Base-by-base conservation (phyloP, 2,329 filamentous ascomycete genomes). In the Pezicula rhizophila region DNA sequence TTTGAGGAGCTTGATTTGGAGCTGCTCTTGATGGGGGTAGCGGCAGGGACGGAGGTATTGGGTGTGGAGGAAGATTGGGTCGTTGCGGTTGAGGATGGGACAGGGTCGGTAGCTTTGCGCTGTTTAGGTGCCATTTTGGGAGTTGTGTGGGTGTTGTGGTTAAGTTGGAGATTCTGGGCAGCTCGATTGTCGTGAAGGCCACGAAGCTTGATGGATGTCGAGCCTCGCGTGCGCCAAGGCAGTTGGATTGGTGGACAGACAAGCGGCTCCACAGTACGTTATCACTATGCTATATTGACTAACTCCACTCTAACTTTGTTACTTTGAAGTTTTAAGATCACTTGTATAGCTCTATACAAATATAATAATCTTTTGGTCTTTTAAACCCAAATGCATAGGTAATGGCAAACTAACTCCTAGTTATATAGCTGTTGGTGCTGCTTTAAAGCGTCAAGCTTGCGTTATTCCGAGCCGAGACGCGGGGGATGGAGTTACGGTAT, bases 111-210 rank as follows among this genome's bases (percentile, higher is more conserved):
- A 37, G 68, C 63, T 39, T 67, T 63, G 35, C 70, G 64, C 57
- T 72, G 75, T 68, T 78, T 80, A 40, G 76, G 72, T 43, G 76
- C 71, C 77, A 79, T 76, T 59, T 45, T 59, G 42, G 45, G 50
- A 41, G 52, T 31, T 47, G 46, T 42, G 45, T 42, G 31, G 42
- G 33, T 18, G 47, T 26, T 50, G 45, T 37, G 25, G 23, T 52
- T 46, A 25, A 42, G 42, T 39, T 48, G 45, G 50, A 25, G 34
- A 28, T 42, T 47, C 42, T 33, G 47, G 25, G 37, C 20, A 42
- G 26, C 15, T 26, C 23, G 14, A 37, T 23, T 26, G 18, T 47
- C 47, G 39, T 48, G 33, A 43, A 59, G 58, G 59, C 54, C 58
- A 61, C 60, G 60, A 55, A 54, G 56, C 57, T 60, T 47, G 52